These are phyloP conservation scores for Leccinum imitatum DNA, from an alignment of 768 basidiomycete genomes.

Conservation along the genomic window DNA sequence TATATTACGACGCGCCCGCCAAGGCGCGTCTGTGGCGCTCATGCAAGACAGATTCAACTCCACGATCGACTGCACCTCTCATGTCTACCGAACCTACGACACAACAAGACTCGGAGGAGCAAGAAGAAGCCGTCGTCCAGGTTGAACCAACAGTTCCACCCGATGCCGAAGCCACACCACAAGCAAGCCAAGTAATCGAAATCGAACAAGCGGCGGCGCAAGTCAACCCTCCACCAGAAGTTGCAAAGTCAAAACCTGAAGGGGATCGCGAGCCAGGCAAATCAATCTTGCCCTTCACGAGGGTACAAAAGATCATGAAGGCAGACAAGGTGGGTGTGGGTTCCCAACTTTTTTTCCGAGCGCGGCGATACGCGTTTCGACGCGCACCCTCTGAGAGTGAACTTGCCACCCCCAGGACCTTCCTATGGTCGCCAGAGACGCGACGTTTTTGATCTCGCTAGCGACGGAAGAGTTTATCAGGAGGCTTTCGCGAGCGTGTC, in stretches of 20 bases:
- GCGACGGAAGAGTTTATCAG: conserved; percentile 90
- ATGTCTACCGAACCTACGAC: conserved; percentile 18
- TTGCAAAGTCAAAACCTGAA: conserved; percentile 20
- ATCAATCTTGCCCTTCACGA: conserved; percentile 69
- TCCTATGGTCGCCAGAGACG: conserved; percentile 73
- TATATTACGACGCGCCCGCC: background rate
- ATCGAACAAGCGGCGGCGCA: background rate
- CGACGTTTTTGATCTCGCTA: conserved; percentile 73
- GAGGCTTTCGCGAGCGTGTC: conserved; percentile 68
- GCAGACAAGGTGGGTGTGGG: conserved; percentile 66
- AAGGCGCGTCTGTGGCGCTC: conserved; percentile 7
- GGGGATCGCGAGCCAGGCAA: conserved; percentile 54
- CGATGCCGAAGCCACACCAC: conserved; percentile 6
- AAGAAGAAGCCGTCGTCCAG: conserved; percentile 1
- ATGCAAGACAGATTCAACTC: background rate
- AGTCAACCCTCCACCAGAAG: conserved; percentile 14
- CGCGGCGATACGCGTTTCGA: conserved; percentile 1
- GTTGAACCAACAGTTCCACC: conserved; percentile 4
- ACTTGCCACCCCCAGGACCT: conserved; percentile 53
- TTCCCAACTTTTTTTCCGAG: background rate
- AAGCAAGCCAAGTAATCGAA: conserved; percentile 6
- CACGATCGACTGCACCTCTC: background rate
- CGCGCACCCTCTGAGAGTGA: background rate
- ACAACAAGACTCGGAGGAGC: conserved; percentile 2
- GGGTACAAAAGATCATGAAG: conserved; percentile 83